Conservation (phyloP, 257 asterid species). For the Jacaranda mimosifolia region DNA sequence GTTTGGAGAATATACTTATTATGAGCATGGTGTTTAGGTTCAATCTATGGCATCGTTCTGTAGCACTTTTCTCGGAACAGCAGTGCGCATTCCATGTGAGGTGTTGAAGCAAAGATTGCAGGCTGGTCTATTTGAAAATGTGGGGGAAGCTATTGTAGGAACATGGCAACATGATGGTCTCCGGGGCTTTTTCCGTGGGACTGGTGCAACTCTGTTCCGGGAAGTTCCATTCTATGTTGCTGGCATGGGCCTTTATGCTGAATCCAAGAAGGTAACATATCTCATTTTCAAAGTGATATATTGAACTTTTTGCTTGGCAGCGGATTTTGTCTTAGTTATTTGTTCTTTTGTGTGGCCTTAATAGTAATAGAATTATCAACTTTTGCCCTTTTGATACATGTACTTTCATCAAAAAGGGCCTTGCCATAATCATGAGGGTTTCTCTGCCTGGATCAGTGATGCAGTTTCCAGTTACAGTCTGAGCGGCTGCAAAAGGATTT, state of each 20-base stretch:
- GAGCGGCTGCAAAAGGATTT: no score
- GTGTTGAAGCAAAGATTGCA: conserved; percentile 93
- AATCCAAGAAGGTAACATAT: conserved; percentile 83
- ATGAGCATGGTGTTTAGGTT: conserved; percentile 53
- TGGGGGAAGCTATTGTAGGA: conserved; percentile 81
- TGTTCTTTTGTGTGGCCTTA: background rate
- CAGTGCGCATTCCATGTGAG: conserved; percentile 91
- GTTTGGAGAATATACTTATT: conserved; percentile 11
- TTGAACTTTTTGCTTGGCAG: conserved; percentile 2
- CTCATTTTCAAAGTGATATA: background rate
- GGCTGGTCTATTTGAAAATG: conserved; percentile 86
- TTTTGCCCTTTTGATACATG: background rate
- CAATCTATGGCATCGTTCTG: conserved; percentile 90
- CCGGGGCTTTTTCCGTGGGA: conserved; percentile 93
- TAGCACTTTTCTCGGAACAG: conserved; percentile 93
- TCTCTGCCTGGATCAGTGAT: conserved; percentile 1
- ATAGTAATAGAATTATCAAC: background rate
- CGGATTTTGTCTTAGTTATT: background rate
- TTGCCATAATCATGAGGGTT: background rate
- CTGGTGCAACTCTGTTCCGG: conserved; percentile 92
- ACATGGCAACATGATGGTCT: conserved; percentile 93
- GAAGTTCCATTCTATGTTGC: conserved; percentile 96
- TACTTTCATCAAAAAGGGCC: background rate
- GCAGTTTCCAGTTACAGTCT: no score
- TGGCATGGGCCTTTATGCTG: conserved; percentile 97